Evolutionary conservation across 2,329 filamentous ascomycete genomes (phyloP), one percentile per base, ranked within the genome.

Genomic region (Fusarium chlamydosporum): DNA sequence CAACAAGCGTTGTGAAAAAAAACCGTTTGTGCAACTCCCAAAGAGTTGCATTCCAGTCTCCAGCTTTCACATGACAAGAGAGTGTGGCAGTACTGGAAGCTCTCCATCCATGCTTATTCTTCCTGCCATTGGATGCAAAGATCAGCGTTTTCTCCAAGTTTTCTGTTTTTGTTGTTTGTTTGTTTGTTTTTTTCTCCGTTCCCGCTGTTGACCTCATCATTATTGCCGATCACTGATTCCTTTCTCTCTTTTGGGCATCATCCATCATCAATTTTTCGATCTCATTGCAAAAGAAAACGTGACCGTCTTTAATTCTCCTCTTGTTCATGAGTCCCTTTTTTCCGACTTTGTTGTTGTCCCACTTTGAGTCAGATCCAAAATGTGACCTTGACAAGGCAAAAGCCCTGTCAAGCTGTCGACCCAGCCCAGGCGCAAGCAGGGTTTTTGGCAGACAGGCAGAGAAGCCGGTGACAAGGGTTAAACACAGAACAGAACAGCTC

Each of bases 121-220:
- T 51, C 43, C 37, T 66, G 33, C 67, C 67, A 68, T 68, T 70
- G 66, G 57, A 52, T 43, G 66, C 43, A 70, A 58, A 69, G 66
- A 67, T 70, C 61, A 31, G 67, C 67, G 27, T 23, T 35, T 31
- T 29, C 41, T 40, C 13, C 38, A 50, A 27, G 18, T 46, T 59
- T 52, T 41, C 10, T 38, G 43, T 18, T 50, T 56, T 47, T 23
- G 20, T 23, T 34, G 51, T 38, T 27, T 33, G n/a, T n/a, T n/a
- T n/a, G n/a, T n/a, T 37, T 23, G 23, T 46, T 56, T 50, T 31
- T 40, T 45, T 56, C 52, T 38, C 35, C 37, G 51, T 53, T 35
- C 59, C 38, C 43, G 23, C 23, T 18, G 7, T 61, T 69, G 61
- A 70, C 61, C 65, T 56, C 66, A 55, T 67, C 31, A 38, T 12